Base-by-base conservation (phyloP, 495 filamentous ascomycete species). In the Penicillium lagena region DNA sequence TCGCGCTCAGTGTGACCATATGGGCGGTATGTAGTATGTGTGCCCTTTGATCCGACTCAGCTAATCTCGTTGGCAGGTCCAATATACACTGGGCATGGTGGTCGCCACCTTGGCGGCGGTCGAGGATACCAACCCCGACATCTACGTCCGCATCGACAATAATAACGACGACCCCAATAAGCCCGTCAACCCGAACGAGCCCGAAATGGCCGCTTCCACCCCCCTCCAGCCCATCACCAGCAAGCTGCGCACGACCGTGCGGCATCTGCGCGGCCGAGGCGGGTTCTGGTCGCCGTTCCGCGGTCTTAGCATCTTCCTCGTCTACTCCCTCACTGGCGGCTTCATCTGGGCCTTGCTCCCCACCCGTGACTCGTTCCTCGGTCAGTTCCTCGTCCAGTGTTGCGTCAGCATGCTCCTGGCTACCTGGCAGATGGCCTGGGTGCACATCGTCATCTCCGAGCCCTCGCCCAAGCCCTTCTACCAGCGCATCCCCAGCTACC, bases 371-470 rank as follows among this genome's bases (percentile, higher is more conserved):
- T 50, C 60, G 7, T 49, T 76, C 34, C 11, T 62, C 22, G 43
- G 55, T 33, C 65, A 67, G 35, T 62, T 66, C 15, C 11, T 82
- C 12, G 50, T 59, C 5, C 50, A 59, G 29, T 56, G 68, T 27
- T 0, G 80, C 39, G 33, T 67, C 35, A 61, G 63, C 30, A 45
- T 79, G n/a, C 49, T 73, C 4, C 43, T 75, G 31, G 63, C 73
- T 10, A 76, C 71, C 45, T 52, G 79, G 43, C 68, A 72, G 41
- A 69, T 80, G 50, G 64, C 72, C 37, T 83, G 81, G 76, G 71
- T 81, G 7, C 76, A 83, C 61, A 78, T 77, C 47, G 70, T 81
- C 46, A 80, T 83, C 56, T 75, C 78, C 10, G 63, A 75, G 55
- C 71, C 74, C 13, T 73, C 74, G 7, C 52, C 62, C 31, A 75